Conservation (phyloP, 106 monocot genomes). For the Phalaenopsis equestris region DNA sequence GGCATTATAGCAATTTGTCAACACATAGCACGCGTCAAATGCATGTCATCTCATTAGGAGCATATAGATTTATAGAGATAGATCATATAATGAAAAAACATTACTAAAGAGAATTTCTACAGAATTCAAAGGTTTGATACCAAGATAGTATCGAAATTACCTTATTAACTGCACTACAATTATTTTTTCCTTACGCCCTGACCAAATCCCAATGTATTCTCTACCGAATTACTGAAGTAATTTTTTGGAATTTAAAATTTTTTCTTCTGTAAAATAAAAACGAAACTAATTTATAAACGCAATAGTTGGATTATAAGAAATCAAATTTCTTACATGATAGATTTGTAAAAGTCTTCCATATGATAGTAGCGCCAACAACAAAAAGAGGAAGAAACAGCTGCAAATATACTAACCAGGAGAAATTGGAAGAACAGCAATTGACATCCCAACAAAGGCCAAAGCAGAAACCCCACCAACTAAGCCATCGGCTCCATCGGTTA, state of each 20-base stretch:
- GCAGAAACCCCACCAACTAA: constrained; percentile 61
- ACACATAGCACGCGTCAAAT: background rate
- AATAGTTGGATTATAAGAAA: background rate
- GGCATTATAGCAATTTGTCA: background rate
- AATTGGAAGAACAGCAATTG: constrained; percentile 66
- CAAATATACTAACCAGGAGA: constrained; percentile 34
- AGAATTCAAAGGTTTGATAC: background rate
- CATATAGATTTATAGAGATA: background rate
- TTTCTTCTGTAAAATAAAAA: background rate
- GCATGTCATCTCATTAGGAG: background rate
- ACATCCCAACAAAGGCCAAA: constrained; percentile 55
- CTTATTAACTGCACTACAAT: background rate
- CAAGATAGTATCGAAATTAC: background rate
- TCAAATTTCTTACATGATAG: background rate
- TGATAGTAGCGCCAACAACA: background rate
- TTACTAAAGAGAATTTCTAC: background rate
- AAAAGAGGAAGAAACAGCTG: background rate
- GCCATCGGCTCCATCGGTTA: constrained; percentile 56
- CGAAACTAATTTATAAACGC: background rate
- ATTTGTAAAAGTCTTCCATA: background rate
- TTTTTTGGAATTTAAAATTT: background rate
- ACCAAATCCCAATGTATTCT: background rate
- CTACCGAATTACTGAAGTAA: background rate
- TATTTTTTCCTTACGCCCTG: background rate
- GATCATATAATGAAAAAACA: background rate